Evolutionary conservation across 441 rosid species (phyloP).

Genomic region (Brassica balearica): DNA sequence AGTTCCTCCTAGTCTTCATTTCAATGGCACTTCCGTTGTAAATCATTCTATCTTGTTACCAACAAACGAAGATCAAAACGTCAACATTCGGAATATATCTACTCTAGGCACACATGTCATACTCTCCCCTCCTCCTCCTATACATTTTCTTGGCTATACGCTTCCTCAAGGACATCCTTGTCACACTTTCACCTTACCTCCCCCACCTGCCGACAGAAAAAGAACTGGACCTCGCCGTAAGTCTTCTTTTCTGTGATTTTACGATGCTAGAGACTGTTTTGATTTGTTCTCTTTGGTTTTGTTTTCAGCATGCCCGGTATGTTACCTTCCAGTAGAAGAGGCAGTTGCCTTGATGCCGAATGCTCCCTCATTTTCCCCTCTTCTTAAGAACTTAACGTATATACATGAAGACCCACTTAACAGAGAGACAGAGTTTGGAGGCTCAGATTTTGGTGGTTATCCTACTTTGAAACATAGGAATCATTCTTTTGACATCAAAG

Average conservation of each 20-base stretch:
- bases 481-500: conserved; percentile 70
- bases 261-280: background rate
- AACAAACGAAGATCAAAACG: conserved; percentile 33
- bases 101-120: conserved; percentile 24
- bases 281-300: conserved; percentile 33
- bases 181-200: conserved; percentile 75
- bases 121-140: conserved; percentile 50
- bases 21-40: conserved; percentile 46
- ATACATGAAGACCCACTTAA: conserved; percentile 61
- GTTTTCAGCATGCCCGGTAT: conserved; percentile 85
- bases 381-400: conserved; percentile 68
- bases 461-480: conserved; percentile 77
- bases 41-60: conserved; percentile 44
- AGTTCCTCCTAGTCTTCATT: conserved; percentile 51
- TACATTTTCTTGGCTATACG: conserved; percentile 75
- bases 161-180: conserved; percentile 91
- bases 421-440: conserved; percentile 71
- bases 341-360: conserved; percentile 80
- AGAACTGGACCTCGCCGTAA: conserved; percentile 91
- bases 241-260: conserved; percentile 10
- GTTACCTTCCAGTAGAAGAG: conserved; percentile 89
- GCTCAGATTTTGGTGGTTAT: conserved; percentile 91
- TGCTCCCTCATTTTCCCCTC: conserved; percentile 71
- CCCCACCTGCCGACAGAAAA: conserved; percentile 89
- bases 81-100: conserved; percentile 39